phyloP scores from a whole-genome alignment of 208 protist species.

The Kentomonas sorsogonicus region DNA sequence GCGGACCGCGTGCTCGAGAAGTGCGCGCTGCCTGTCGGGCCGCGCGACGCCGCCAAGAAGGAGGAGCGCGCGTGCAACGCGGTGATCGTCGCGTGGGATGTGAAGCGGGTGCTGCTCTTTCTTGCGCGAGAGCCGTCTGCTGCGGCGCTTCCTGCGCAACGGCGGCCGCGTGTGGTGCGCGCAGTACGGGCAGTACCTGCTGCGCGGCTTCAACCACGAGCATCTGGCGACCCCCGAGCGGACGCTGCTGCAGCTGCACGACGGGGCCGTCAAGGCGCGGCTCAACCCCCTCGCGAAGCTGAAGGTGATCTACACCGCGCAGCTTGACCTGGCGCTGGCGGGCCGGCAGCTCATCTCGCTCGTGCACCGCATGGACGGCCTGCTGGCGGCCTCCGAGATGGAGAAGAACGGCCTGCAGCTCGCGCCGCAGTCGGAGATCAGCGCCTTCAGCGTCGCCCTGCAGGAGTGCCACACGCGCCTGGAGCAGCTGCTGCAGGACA shows the following conservation, averaged over 20 bases:
- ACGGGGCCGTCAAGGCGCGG: slow-evolving; percentile 42
- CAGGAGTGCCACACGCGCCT: slow-evolving; percentile 63
- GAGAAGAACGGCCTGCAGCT: slow-evolving; percentile 80
- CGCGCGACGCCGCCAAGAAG: slow-evolving; percentile 25
- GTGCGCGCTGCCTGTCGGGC: slow-evolving; percentile 36
- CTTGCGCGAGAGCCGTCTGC: too few relatives aligned
- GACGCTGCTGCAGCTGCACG: slow-evolving; percentile 80
- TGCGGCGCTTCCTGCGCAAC: slow-evolving; percentile 68
- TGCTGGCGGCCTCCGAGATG: slow-evolving; percentile 90
- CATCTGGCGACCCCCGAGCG: slow-evolving; percentile 82
- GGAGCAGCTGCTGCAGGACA: slow-evolving; percentile 77
- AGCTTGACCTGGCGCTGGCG: slow-evolving; percentile 78
- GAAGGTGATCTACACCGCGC: slow-evolving; percentile 84
- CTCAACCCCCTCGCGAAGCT: slow-evolving; percentile 78
- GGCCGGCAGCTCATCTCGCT: slow-evolving; percentile 78
- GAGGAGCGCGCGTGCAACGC: slow-evolving; percentile 43
- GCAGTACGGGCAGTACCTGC: slow-evolving; percentile 91
- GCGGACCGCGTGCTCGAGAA: slow-evolving; percentile 58
- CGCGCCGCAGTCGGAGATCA: slow-evolving; percentile 60
- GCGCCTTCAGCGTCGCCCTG: slow-evolving; percentile 55
- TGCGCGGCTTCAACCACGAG: slow-evolving; percentile 81
- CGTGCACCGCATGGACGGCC: slow-evolving; percentile 86
- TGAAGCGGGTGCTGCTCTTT: slow-evolving; percentile 80
- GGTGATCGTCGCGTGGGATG: slow-evolving; percentile 81
- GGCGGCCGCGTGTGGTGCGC: slow-evolving; percentile 86